Evolutionary conservation across 805 yeast species (phyloP), one percentile per base, ranked within the genome.

Genomic region (Isabelozyma rhagii): DNA sequence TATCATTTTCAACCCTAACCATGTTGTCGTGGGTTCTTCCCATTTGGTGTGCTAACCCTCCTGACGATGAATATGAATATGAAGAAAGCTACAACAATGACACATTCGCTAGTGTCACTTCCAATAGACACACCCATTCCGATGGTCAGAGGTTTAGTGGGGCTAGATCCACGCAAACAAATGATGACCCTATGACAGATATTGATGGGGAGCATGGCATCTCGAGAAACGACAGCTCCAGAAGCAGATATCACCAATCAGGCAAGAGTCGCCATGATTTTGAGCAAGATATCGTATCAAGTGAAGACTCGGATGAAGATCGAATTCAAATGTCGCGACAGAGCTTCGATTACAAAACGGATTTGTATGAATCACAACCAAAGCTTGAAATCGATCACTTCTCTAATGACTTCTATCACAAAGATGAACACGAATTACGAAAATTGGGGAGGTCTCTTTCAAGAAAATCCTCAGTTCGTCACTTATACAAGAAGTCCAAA

Each of bases 31-130:
- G 78, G 77, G 59, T 56, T 5, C 48, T 71, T 8, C 77, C 77
- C 1, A 39, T 52, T 49, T 54, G 87, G 87, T 83, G 85, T 66
- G 78, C 80, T 7, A 75, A 79, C 46, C 81, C 82, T 4, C 59
- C 62, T 0, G 62, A 51, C 3, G 44, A 43, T 41, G 47, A 46
- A 9, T 46, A 47, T 14, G 41, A 45, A 8, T 36, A 46, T 25
- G 48, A 48, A 27, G 25, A 28, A 11, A 36, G 21, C 11, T 18
- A 43, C 43, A 40, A 43, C 25, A 43, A 39, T n/a, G 25, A 39
- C n/a, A 31, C 36, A 9, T 31, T 39, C 10, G 25, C 14, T 10
- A 39, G 11, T 41, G 2, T n/a, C 14, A 41, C 13, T 27, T 14
- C 14, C 34, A 41, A 15, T 13, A 31, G 36, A 31, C 36, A 31